A percentile compares a stretch with the other conserved stretches of the same genome.
Evolutionary conservation across 805 yeast species (phyloP).

Genomic region (Brettanomyces nanus): DNA sequence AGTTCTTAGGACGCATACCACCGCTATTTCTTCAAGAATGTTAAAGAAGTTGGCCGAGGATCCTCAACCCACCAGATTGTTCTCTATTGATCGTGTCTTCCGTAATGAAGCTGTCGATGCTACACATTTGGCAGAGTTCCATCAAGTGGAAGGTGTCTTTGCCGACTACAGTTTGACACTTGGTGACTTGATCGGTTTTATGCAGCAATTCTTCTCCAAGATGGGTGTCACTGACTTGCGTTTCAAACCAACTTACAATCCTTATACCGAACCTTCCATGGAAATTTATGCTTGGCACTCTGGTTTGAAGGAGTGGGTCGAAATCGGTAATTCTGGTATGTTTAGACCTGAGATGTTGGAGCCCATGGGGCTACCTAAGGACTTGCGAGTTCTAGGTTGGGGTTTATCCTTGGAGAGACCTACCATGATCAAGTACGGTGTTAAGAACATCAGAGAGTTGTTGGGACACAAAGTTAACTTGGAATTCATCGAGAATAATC

Average conservation of each 20-base stretch:
- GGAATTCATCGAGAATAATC: conserved; percentile 90
- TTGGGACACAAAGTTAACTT: conserved; percentile 94
- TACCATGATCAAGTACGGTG: conserved; percentile 97
- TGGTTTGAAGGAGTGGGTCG: conserved; percentile 95
- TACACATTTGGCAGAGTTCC: conserved; percentile 98
- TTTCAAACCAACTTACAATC: conserved; percentile 98
- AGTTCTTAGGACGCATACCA: conserved; percentile 95
- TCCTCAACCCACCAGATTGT: conserved; percentile 84
- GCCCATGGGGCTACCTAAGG: conserved; percentile 94
- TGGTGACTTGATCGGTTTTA: conserved; percentile 95
- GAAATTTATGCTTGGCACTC: conserved; percentile 96
- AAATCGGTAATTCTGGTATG: conserved; percentile 99
- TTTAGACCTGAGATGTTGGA: conserved; percentile 99
- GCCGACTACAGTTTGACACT: conserved; percentile 93
- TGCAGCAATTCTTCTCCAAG: conserved; percentile 92
- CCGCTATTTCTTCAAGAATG: conserved; percentile 87
- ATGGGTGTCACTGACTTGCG: conserved; percentile 96
- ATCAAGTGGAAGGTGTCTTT: conserved; percentile 98
- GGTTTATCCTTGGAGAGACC: conserved; percentile 97
- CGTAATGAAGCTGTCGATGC: conserved; percentile 99
- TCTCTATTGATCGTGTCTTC: conserved; percentile 96
- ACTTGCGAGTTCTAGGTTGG: conserved; percentile 93
- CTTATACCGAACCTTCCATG: conserved; percentile 97
- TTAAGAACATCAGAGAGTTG: conserved; percentile 90
- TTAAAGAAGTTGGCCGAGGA: conserved; percentile 78